Conservation (phyloP, 495 filamentous ascomycete genomes). For the Talaromyces stipitatus region DNA sequence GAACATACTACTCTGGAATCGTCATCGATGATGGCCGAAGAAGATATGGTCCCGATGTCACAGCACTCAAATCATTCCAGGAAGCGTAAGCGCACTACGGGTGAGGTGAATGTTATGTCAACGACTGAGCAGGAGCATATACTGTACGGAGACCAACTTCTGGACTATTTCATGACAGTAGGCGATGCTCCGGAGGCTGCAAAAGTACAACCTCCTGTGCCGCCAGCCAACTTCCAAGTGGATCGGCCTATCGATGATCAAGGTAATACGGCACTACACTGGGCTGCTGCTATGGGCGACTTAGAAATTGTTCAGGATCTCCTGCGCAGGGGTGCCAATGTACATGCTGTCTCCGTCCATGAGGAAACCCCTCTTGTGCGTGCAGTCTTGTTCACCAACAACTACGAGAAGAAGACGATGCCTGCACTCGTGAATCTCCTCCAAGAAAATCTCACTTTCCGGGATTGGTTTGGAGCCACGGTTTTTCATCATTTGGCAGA, state of each 20-base stretch:
- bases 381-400: slow-evolving; percentile 93
- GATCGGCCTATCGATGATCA: slow-evolving; percentile 86
- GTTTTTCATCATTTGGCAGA: slow-evolving; percentile 89
- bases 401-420: slow-evolving; percentile 84
- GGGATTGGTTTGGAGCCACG: slow-evolving; percentile 71
- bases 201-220: slow-evolving; percentile 56
- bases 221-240: slow-evolving; percentile 75
- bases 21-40: slow-evolving; percentile 74
- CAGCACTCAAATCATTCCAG: slow-evolving; percentile 61
- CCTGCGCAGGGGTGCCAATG: slow-evolving; percentile 62
- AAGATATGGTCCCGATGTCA: slow-evolving; percentile 60
- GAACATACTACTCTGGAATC: slow-evolving; percentile 74
- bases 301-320: slow-evolving; percentile 81
- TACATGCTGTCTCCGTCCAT: slow-evolving; percentile 57
- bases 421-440: slow-evolving; percentile 72
- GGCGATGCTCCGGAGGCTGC: slow-evolving; percentile 57
- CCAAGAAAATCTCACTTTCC: slow-evolving; percentile 61
- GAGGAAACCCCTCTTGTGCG: slow-evolving; percentile 93
- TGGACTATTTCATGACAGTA: slow-evolving; percentile 90
- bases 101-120: slow-evolving; percentile 53
- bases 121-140: slow-evolving; percentile 72
- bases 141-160: slow-evolving; percentile 82
- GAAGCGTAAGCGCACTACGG: slow-evolving; percentile 64
- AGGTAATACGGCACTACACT: slow-evolving; percentile 84
- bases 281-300: slow-evolving; percentile 98